Percentiles rank a stretch among this genome's conserved stretches.
phyloP scores from a whole-genome alignment of 1,284 basidiomycete species.

The Xanthoconium separans region DNA sequence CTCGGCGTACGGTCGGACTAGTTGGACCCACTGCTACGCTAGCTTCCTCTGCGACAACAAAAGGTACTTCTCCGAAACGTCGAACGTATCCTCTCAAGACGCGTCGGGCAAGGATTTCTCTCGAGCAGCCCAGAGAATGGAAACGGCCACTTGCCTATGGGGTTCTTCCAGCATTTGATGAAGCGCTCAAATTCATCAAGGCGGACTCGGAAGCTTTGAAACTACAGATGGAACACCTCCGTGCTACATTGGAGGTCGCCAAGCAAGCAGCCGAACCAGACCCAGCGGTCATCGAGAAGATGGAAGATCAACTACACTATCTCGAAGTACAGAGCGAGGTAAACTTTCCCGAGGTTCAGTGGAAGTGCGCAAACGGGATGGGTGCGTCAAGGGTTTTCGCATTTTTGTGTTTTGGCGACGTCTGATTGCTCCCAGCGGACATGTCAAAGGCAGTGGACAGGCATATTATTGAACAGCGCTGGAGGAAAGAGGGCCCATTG shows the following conservation, averaged over 20 bases:
- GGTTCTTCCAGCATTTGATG: constrained; percentile 79
- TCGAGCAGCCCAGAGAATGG: constrained; percentile 57
- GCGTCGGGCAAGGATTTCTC: constrained; percentile 49
- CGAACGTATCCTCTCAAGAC: constrained; percentile 20
- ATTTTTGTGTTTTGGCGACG: background rate
- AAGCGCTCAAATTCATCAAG: constrained; percentile 69
- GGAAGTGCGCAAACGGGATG: constrained; percentile 72
- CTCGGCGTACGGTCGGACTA: too few relatives aligned
- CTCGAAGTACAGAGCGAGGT: constrained; percentile 66
- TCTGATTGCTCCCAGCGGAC: constrained; percentile 45
- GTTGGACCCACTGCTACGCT: too few relatives aligned
- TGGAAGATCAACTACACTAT: constrained; percentile 46
- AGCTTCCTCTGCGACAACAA: background rate
- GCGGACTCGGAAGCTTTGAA: constrained; percentile 46
- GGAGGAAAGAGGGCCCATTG: constrained; percentile 81
- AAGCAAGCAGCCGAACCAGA: constrained; percentile 33
- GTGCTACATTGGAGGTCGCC: constrained; percentile 34
- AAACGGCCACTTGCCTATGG: constrained; percentile 68
- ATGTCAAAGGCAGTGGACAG: constrained; percentile 71
- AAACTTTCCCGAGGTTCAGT: constrained; percentile 77
- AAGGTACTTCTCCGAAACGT: constrained; percentile 1
- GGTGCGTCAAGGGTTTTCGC: constrained; percentile 46
- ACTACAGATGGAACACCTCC: constrained; percentile 45
- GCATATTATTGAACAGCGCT: constrained; percentile 79
- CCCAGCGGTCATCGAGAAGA: constrained; percentile 37